These are phyloP conservation scores for Apiotrichum porosum DNA, from an alignment of 1,284 basidiomycete species.

Conservation along the genomic window DNA sequence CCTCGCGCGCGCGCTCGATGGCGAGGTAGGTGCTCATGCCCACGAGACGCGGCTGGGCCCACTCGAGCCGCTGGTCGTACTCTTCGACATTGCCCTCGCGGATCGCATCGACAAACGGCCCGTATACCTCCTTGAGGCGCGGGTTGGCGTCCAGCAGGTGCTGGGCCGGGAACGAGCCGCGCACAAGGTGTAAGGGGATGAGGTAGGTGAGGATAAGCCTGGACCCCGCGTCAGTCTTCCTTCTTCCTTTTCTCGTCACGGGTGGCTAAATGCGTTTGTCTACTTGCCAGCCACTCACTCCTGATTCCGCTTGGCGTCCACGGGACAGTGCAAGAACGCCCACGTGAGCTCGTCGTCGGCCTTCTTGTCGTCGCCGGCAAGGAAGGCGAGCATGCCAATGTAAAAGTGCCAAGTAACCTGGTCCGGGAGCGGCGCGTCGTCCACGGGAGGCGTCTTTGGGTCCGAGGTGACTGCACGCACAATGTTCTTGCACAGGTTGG, in stretches of 20 bases:
- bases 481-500: constrained; percentile 87
- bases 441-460: constrained; percentile 72
- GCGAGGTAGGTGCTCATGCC: constrained; percentile 79
- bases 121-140: constrained; percentile 66
- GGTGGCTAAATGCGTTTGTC: no score
- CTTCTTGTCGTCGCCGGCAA: constrained; percentile 85
- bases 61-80: constrained; percentile 73
- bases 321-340: constrained; percentile 75
- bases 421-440: constrained; percentile 72
- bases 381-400: constrained; percentile 84
- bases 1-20: constrained; percentile 80
- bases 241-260: not conserved
- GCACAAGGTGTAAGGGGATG: constrained; percentile 78
- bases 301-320: constrained; percentile 64
- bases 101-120: constrained; percentile 74
- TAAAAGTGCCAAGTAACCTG: constrained; percentile 92
- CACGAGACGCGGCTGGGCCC: constrained; percentile 64
- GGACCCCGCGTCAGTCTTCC: constrained; percentile 26
- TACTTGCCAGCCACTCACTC: constrained; percentile 59
- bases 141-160: constrained; percentile 67
- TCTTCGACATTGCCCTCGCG: constrained; percentile 66
- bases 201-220: constrained; percentile 85
- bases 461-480: constrained; percentile 82
- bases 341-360: constrained; percentile 76
- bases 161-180: constrained; percentile 72